Evolutionary conservation across 2,329 filamentous ascomycete species (phyloP), one percentile per base, ranked within the genome.

Genomic region (Beauveria sp.): DNA sequence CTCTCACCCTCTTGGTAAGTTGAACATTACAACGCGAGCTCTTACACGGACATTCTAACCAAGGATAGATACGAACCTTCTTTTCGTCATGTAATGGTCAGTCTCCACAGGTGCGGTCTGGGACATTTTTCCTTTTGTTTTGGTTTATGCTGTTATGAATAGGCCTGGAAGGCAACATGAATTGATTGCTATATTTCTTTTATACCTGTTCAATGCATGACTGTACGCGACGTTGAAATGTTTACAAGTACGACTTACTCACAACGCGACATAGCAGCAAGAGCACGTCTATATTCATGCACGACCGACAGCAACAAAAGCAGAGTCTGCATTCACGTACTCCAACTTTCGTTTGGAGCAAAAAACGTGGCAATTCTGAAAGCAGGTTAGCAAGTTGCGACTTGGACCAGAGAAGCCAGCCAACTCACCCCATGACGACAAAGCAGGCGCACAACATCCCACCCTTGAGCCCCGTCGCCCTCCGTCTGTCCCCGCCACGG

Each of bases 1-100:
- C 78, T 96, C 92, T 74, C 95, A 99, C 76, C 95, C 95, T 42
- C 79, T 99, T 70, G 92, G 93, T 97, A 86, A 78, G 87, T 77
- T 4, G 5, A 0, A 16, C 26, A 24, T 7, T 5, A n/a, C 28
- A 38, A 7, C 14, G 28, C 34, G 9, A 42, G 5, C 5, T 20
- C 6, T 42, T 1, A 6, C 26, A 2, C 5, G 1, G 2, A 16
- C 20, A 3, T 20, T 10, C 67, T 69, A 65, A 67, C 63, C 30
- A 63, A 6, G 56, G 28, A 12, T 62, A 88, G 86, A 88, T 71
- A 86, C 83, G 63, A 81, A 88, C 69, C 72, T 88, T 58, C 76
- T 86, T 60, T 88, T 88, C 71, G 84, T 88, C 63, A 88, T 88
- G 86, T 88, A 66, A 54, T 38, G 18, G 47, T 18, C 12, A 18